Evolutionary conservation across 148 eudicot genomes (phyloP).

Genomic region (Camellia lanceoleosa): DNA sequence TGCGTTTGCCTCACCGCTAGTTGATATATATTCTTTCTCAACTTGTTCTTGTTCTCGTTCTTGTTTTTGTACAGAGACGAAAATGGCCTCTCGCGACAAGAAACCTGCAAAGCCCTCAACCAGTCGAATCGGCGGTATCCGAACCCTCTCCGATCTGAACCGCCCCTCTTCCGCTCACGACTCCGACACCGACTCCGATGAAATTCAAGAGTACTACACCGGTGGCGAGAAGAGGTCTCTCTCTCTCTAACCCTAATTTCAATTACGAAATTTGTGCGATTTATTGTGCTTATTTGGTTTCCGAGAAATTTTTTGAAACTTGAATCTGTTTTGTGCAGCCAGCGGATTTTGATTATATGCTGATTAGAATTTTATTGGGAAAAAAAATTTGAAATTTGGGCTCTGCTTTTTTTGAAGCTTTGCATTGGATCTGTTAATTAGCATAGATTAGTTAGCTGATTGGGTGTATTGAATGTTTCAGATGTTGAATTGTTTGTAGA

Average conservation of each 20-base stretch:
- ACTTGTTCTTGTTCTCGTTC: too few species aligned
- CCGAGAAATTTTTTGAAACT: not conserved
- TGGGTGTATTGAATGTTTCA: not conserved
- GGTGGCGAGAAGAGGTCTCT: conserved; percentile 87
- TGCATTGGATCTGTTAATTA: not conserved
- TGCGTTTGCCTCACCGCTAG: too few species aligned
- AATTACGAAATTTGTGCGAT: not conserved
- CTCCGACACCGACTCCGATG: conserved; percentile 77
- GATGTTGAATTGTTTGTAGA: not conserved
- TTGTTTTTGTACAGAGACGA: not conserved
- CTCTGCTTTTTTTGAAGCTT: not conserved
- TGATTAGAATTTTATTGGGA: not conserved
- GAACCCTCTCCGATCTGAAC: conserved; percentile 84
- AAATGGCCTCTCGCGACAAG: conserved; percentile 80
- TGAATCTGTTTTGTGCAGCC: not conserved
- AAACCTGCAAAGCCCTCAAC: conserved; percentile 61
- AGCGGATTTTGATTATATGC: not conserved
- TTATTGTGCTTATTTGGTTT: not conserved
- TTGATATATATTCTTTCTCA: too few species aligned
- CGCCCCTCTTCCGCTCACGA: conserved; percentile 71
- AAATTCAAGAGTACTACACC: conserved; percentile 80
- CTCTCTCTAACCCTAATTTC: not conserved
- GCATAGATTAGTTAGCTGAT: not conserved
- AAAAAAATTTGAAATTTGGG: not conserved
- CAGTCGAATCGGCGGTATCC: conserved; percentile 66